Percentiles rank a stretch among this genome's conserved stretches.
These are phyloP conservation scores for Earliella scabrosa DNA, from an alignment of 1,284 basidiomycete species.

Conservation along the genomic window DNA sequence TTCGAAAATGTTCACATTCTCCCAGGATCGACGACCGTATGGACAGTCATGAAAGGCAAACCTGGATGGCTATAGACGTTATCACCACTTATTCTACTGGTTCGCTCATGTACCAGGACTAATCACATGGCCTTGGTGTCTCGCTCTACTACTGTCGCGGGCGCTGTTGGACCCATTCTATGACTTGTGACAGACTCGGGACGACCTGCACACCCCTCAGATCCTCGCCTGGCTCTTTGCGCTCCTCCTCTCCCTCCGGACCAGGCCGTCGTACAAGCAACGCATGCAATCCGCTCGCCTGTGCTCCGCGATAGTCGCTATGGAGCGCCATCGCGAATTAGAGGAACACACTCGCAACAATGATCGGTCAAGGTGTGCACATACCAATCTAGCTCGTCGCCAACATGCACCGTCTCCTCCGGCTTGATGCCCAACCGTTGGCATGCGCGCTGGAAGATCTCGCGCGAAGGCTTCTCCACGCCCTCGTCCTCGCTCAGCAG, in stretches of 20 bases:
- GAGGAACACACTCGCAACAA: background rate
- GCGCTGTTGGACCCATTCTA: slow-evolving; percentile 34
- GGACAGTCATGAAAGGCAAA: too few species aligned
- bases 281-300: slow-evolving; percentile 58
- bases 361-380: slow-evolving; percentile 20
- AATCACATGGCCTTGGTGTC: slow-evolving; percentile 7
- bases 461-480: slow-evolving; percentile 65
- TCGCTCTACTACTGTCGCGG: background rate
- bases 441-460: slow-evolving; percentile 58
- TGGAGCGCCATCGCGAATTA: too few species aligned
- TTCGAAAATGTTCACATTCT: too few species aligned
- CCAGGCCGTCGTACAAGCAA: slow-evolving; percentile 58
- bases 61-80: background rate
- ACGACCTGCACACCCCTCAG: slow-evolving; percentile 45
- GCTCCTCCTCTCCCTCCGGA: slow-evolving; percentile 51
- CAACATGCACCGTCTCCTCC: slow-evolving; percentile 65
- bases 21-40: too few species aligned
- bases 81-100: slow-evolving; percentile 9
- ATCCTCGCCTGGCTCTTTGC: slow-evolving; percentile 47
- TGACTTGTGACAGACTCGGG: slow-evolving; percentile 44
- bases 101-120: slow-evolving; percentile 16
- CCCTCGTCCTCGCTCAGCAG: slow-evolving; percentile 69
- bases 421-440: slow-evolving; percentile 34
- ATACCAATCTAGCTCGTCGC: slow-evolving; percentile 71
- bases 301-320: slow-evolving; percentile 76